Percentiles rank a stretch among this genome's conserved stretches.
Evolutionary conservation across 129 eudicot species (phyloP).

Genomic region (Artemisia annua): DNA sequence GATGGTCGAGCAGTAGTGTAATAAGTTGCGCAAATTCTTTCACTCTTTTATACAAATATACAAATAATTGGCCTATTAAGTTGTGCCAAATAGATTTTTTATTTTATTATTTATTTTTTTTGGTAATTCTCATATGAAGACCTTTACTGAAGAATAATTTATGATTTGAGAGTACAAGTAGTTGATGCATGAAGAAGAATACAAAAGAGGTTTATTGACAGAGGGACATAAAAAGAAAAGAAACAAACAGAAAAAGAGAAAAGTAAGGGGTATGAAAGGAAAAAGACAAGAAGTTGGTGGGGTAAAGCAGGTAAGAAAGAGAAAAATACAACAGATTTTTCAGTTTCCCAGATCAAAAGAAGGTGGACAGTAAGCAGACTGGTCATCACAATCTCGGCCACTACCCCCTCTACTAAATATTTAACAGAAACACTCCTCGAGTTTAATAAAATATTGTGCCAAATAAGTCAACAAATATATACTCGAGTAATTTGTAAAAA

Average conservation of each 20-base stretch:
- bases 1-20: too few species aligned
- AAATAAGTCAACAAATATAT: not conserved
- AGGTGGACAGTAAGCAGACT: slow-evolving; percentile 21
- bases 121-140: not conserved
- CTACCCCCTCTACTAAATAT: slow-evolving; percentile 1
- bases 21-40: too few species aligned
- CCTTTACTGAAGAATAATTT: not conserved
- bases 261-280: slow-evolving; percentile 15
- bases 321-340: slow-evolving; percentile 24
- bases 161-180: not conserved
- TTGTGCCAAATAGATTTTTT: too few species aligned
- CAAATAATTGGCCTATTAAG: too few species aligned
- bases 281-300: slow-evolving; percentile 31
- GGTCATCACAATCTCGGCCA: not conserved
- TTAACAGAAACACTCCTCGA: slow-evolving; percentile 21
- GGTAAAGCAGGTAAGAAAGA: slow-evolving; percentile 33
- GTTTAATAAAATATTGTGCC: not conserved
- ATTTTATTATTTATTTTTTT: too few species aligned
- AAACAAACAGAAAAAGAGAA: slow-evolving; percentile 18
- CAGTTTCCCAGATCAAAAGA: slow-evolving; percentile 38
- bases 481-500: too few species aligned
- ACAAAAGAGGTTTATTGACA: slow-evolving; percentile 10
- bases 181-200: slow-evolving; percentile 2
- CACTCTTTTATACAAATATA: too few species aligned
- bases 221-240: slow-evolving; percentile 18